Evolutionary conservation across 176 grass and related monocot species (phyloP).

Genomic region (Carex pumila): DNA sequence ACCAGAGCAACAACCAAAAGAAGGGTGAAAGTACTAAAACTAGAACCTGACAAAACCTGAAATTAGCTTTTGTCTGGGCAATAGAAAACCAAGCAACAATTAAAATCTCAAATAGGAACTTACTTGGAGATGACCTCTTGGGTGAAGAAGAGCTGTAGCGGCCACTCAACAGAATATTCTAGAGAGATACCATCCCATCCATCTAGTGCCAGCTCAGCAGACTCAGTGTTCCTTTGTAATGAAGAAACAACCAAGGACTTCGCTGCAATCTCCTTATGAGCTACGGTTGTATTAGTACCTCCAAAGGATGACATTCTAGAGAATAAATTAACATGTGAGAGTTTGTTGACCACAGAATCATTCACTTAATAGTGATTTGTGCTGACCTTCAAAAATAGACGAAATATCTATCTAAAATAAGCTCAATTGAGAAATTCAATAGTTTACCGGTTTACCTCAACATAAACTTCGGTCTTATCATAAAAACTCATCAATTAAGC

Average conservation of each 20-base stretch:
- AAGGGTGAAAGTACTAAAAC: neutral
- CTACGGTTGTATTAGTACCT: constrained; percentile 32
- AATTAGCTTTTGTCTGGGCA: neutral
- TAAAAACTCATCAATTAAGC: neutral
- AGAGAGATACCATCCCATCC: constrained; percentile 88
- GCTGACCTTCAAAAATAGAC: constrained; percentile 8
- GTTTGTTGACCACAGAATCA: neutral
- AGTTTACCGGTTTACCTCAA: neutral
- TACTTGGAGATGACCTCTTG: constrained; percentile 97
- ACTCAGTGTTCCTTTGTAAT: constrained; percentile 41
- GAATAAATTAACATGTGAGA: neutral
- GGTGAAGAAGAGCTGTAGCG: constrained; percentile 94
- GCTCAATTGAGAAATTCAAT: constrained; percentile 9
- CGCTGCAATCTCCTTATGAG: constrained; percentile 48
- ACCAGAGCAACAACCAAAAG: neutral
- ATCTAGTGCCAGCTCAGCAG: constrained; percentile 70
- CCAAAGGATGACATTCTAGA: constrained; percentile 80
- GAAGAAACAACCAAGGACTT: constrained; percentile 37
- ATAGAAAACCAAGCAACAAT: neutral
- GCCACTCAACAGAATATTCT: constrained; percentile 91
- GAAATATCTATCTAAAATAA: constrained; percentile 6
- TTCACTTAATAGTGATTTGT: neutral
- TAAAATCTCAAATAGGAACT: constrained; percentile 3
- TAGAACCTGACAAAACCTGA: neutral
- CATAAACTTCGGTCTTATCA: neutral